Evolutionary conservation across 2,329 filamentous ascomycete species (phyloP), one percentile per base, ranked within the genome.

Genomic region (Stemphylium vesicarium): DNA sequence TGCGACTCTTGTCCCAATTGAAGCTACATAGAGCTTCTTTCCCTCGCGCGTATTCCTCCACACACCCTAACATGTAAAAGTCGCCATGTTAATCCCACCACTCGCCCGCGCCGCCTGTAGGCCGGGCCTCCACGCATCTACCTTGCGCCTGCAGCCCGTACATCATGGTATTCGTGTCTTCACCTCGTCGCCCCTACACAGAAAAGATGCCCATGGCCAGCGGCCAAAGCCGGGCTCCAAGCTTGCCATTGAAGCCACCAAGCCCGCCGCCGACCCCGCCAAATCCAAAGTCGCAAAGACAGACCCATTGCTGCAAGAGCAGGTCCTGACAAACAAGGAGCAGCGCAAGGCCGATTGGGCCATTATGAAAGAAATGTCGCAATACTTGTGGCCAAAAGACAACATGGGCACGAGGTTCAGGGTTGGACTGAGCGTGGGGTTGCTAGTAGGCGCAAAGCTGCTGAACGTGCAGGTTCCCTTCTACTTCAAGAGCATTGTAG

Each of bases 401-500:
- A 91, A 90, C 71, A 76, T 90, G 68, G 88, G 88, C 50, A 96
- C 92, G 3, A 91, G 96, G 73, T 79, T 93, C 59, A 88, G 95
- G 59, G 95, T 99, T 31, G 85, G 90, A 10, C 79, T 96, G 42
- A 92, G 94, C n/a, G 84, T 99, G 3, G 86, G 84, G 7, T 79
- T 99, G 59, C 83, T 99, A 33, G 79, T 99, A 18, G 91, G 93
- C 55, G 92, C 92, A 72, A 99, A 99, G 83, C 86, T 86, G 66
- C 71, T 99, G 70, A 99, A 98, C 75, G 95, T 99, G 13, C 92
- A 99, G 79, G 92, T 99, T 41, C 95, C 95, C 0, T 99, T 99
- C 74, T 99, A 97, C 81, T 99, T 99, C 82, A 98, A 98, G 82
- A 93, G 81, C 76, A 98, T 99, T 62, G 91, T 99, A 37, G 96